A percentile compares a stretch with the other conserved stretches of the same genome.
These are phyloP conservation scores for Trametes meyenii DNA, from an alignment of 768 basidiomycete species.

Conservation along the genomic window DNA sequence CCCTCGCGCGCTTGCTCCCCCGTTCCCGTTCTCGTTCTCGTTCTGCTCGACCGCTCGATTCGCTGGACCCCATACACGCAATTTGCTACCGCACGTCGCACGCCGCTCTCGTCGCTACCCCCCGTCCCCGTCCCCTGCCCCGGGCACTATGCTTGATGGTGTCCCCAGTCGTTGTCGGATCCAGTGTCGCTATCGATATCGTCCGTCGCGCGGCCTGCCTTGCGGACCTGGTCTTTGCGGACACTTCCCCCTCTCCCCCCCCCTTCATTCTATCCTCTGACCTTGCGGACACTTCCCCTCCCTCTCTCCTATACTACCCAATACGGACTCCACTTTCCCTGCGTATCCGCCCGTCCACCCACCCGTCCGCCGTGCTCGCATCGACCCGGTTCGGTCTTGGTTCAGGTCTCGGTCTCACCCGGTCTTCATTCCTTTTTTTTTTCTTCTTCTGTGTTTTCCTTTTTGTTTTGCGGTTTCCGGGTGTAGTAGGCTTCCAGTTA, in stretches of 20 bases:
- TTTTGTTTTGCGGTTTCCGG: background rate
- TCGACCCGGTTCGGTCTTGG: background rate
- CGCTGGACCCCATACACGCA: background rate
- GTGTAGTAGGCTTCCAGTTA: too few species aligned
- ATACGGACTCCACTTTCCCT: background rate
- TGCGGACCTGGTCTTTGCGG: background rate
- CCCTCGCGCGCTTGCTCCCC: background rate
- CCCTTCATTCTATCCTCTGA: background rate
- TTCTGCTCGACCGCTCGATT: background rate
- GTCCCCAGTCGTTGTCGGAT: too few species aligned
- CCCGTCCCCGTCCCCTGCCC: background rate
- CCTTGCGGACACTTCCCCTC: background rate
- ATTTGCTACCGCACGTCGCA: background rate
- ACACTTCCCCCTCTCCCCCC: background rate
- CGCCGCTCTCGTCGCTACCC: background rate
- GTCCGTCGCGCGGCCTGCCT: too few species aligned
- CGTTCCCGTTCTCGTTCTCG: background rate
- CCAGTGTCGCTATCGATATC: too few species aligned
- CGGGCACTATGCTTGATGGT: too few species aligned
- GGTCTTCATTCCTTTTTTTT: background rate
- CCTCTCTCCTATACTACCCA: background rate
- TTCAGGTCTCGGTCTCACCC: background rate
- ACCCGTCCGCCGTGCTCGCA: background rate
- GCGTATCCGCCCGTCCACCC: background rate
- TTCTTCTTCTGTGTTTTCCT: background rate